phyloP scores from a whole-genome alignment of 1,284 basidiomycete species.

The Marasmius fiardii region DNA sequence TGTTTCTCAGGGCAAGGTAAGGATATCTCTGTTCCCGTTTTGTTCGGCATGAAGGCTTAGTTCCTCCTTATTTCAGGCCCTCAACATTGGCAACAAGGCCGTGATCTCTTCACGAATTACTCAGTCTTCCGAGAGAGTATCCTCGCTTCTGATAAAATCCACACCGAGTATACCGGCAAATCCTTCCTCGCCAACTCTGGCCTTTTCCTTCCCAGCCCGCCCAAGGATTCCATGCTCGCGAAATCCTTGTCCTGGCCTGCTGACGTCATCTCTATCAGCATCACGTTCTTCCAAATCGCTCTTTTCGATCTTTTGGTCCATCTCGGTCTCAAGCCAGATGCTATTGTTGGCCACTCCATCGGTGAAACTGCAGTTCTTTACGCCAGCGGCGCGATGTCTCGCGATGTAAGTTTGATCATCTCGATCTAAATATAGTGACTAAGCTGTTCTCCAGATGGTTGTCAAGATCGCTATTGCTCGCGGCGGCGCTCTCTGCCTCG shows the following conservation, averaged over 20 bases:
- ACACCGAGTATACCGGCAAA: conserved; percentile 1
- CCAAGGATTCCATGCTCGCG: not conserved
- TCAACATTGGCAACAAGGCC: conserved; percentile 2
- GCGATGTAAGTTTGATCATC: not conserved
- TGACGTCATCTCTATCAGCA: not conserved
- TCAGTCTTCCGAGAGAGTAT: conserved; percentile 1
- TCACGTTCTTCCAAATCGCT: conserved; percentile 3
- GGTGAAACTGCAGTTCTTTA: conserved; percentile 2
- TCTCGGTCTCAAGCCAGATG: not conserved
- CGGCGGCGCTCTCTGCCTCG: not conserved
- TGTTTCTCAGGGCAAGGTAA: conserved; percentile 3
- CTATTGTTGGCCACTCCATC: conserved; percentile 1
- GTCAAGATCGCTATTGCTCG: conserved; percentile 4
- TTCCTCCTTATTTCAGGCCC: not conserved
- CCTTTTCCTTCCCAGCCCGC: not conserved
- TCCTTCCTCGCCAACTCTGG: not conserved
- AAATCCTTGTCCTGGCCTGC: not conserved
- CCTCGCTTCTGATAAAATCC: not conserved
- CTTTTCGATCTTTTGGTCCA: not conserved
- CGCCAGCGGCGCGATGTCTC: conserved; percentile 2
- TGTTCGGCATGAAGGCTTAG: no score
- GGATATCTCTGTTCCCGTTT: not conserved
- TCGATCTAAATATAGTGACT: not conserved
- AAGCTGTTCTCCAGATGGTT: not conserved
- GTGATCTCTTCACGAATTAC: not conserved